Evolutionary conservation across 371 early-diverging fungal genomes (phyloP).

Genomic region (Saksenaea oblongispora): DNA sequence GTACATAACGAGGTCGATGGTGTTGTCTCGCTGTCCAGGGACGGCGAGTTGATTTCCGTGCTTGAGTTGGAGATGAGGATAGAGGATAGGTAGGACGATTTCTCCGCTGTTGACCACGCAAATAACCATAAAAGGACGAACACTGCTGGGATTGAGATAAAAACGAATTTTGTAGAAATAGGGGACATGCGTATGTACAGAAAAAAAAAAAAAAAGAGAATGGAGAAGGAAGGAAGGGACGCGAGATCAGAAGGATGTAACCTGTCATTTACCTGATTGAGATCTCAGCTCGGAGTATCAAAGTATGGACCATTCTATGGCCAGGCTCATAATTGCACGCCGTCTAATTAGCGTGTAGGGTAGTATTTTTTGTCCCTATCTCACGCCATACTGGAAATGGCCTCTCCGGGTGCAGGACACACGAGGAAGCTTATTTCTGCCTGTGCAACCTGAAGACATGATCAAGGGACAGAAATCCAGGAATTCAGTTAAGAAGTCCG

Average conservation of each 20-base stretch:
- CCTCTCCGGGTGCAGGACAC: not conserved
- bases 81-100: not conserved
- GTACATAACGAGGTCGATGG: constrained; percentile 29
- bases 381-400: not conserved
- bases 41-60: not conserved
- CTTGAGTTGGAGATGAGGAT: not conserved
- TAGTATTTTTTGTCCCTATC: not conserved
- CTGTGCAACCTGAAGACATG: not conserved
- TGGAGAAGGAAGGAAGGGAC: not conserved
- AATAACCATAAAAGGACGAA: constrained; percentile 19
- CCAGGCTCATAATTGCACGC: no score
- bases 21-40: not conserved
- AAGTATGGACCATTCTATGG: no score
- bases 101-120: constrained; percentile 11
- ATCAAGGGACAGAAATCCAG: not conserved
- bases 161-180: not conserved
- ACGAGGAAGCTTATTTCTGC: not conserved
- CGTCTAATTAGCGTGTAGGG: no score
- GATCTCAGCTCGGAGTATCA: no score
- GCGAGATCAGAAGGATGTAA: no score
- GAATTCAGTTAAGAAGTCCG: not conserved
- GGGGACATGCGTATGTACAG: not conserved
- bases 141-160: constrained; percentile 8
- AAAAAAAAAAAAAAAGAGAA: constrained; percentile 4
- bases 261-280: not conserved